Evolutionary conservation across 129 eudicot species (phyloP), one percentile per base, ranked within the genome.

Genomic region (Pittosporum tobira): DNA sequence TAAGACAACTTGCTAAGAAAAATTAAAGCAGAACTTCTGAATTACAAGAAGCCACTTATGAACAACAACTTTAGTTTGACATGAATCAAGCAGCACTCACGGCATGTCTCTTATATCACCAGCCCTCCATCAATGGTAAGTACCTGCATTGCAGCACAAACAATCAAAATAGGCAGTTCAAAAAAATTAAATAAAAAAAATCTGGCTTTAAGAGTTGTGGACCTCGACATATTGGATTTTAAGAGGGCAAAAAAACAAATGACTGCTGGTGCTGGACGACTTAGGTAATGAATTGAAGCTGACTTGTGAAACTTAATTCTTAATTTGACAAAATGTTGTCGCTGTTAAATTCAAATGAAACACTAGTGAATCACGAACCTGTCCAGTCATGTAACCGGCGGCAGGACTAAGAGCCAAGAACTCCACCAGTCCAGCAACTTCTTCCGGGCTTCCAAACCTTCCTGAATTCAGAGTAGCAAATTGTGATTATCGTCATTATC

Each of bases 401-500:
- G 99, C 96, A 6, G 94, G 99, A 73, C 65, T 83, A 44, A 91
- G 94, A 63, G 99, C 99, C 80, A 89, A 71, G 71, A 89, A 89
- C 64, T 89, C 95, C 23, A 89, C 95, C 16, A 89, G 82, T 69
- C 95, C 97, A 60, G 97, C 97, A 67, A 89, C 94, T 71, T 89
- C 97, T 77, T 85, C 97, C 1, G 97, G 94, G 45, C 73, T 65
- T 26, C 97, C 97, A 73, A 66, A 79, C 73, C 97, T 66, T 66
- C 95, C 97, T 85, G 81, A 26, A 66, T 28, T 53, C 22, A 5
- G 6, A 57, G 48, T 25, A 58, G 36, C 58, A 23, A 44, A 23
- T 59, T 24, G 48, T 22, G 24, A 20, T 8, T 20, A 21, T n/a
- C 26, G 20, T 20, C 52, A 5, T 48, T 48, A 48, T 16, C 52